phyloP scores from a whole-genome alignment of 768 basidiomycete genomes.

The Kwoniella sp. region DNA sequence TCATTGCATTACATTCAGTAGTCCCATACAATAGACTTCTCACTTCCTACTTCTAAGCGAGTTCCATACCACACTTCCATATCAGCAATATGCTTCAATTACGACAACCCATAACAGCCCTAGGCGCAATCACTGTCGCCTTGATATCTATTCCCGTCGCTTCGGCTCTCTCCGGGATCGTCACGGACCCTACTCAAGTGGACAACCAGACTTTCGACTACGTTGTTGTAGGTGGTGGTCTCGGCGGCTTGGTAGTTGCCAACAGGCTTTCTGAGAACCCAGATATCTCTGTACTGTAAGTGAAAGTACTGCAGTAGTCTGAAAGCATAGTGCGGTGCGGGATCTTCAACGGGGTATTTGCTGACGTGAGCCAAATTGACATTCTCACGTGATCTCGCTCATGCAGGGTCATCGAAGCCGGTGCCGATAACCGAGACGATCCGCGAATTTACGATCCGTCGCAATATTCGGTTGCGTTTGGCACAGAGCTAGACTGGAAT shows the following conservation, averaged over 20 bases:
- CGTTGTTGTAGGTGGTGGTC: slow-evolving; percentile 62
- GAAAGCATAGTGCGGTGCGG: no score
- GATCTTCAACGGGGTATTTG: background rate
- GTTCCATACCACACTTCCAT: no score
- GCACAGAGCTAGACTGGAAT: slow-evolving; percentile 22
- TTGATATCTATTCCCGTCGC: slow-evolving; percentile 10
- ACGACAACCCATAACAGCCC: background rate
- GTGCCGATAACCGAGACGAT: slow-evolving; percentile 22
- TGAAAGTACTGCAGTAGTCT: no score
- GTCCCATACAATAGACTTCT: no score
- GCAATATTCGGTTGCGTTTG: slow-evolving; percentile 23
- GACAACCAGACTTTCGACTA: slow-evolving; percentile 61
- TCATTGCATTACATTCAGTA: no score
- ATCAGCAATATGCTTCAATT: background rate
- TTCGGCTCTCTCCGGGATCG: slow-evolving; percentile 15
- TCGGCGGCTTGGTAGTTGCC: slow-evolving; percentile 61
- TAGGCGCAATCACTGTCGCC: background rate
- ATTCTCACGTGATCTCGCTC: background rate
- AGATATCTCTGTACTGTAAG: slow-evolving; percentile 58
- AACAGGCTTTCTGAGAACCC: slow-evolving; percentile 60
- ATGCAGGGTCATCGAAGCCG: slow-evolving; percentile 21
- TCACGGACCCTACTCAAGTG: slow-evolving; percentile 31
- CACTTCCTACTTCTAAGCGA: no score
- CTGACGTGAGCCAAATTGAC: background rate
- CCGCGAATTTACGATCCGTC: slow-evolving; percentile 20